A percentile compares a stretch with the other conserved stretches of the same genome.
Evolutionary conservation across 1,284 basidiomycete species (phyloP).

Genomic region (Ceratobasidium sp.): DNA sequence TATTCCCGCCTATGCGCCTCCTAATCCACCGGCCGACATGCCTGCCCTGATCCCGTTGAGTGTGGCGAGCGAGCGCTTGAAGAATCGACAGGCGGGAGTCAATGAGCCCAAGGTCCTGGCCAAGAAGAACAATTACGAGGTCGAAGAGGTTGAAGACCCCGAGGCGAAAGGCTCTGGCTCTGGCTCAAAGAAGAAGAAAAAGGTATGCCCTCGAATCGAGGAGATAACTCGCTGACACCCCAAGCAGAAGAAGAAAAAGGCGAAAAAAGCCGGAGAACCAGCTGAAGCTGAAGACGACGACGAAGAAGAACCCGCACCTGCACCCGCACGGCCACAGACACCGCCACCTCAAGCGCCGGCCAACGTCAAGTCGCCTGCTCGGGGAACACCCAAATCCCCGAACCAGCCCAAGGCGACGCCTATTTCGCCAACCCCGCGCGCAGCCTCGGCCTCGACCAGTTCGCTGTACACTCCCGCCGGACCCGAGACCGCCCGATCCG

Average conservation of each 20-base stretch:
- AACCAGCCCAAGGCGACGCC: not conserved
- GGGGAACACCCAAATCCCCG: conserved; percentile 6
- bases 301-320: conserved; percentile 4
- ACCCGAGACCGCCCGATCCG: conserved; percentile 36
- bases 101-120: conserved; percentile 19
- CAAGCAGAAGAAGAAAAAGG: conserved; percentile 38
- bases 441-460: conserved; percentile 17
- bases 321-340: conserved; percentile 4
- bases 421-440: not conserved
- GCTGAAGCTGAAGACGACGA: conserved; percentile 23
- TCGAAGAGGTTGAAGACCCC: conserved; percentile 29
- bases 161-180: conserved; percentile 5
- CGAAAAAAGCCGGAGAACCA: conserved; percentile 34
- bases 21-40: conserved; percentile 3
- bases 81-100: not conserved
- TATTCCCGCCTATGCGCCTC: conserved; percentile 13
- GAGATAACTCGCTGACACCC: not conserved
- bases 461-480: conserved; percentile 38
- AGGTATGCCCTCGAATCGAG: not conserved
- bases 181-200: conserved; percentile 36
- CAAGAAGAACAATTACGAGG: conserved; percentile 30
- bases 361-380: not conserved
- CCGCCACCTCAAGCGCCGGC: conserved; percentile 5
- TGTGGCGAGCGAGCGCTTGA: conserved; percentile 31
- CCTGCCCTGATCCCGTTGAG: conserved; percentile 26